Base-by-base conservation (phyloP, 352 stramenopile species). In the Chrysophaeum taylorii region DNA sequence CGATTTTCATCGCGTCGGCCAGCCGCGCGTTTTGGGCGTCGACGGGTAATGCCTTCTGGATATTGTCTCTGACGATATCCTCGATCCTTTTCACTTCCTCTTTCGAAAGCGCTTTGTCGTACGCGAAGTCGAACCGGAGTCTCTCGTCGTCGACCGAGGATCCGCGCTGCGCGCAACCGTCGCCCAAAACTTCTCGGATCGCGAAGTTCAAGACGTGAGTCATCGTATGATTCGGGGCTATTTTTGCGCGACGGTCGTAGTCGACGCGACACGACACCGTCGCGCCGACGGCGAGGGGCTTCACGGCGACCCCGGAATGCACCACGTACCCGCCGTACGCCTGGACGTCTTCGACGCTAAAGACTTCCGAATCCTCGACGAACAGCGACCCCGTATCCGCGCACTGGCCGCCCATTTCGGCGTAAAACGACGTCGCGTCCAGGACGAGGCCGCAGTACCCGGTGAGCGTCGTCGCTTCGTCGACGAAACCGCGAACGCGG, bases 201-300 rank as follows among this genome's bases (percentile, higher is more conserved):
- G 92, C 93, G 73, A 88, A 96, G 82, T 98, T 98, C 60, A 98
- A 85, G 66, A 97, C 88, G 84, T 97, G 92, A 25, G 93, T 98
- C 92, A 98, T 97, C 43, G 92, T 98, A 81, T 98, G 93, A 78
- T 98, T 98, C n/a, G 92, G 88, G 43, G 91, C 90, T 70, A 98
- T 90, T 64, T 91, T 90, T 72, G 78, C 79, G 75, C 93, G 89
- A 41, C 92, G 90, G 33, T 80, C 81, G 73, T 97, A 97, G 81
- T 98, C 91, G 23, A 98, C 93, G 64, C 85, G 75, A 68, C 84
- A 90, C 39, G 86, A 83, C 35, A 95, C 86, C 0, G 76, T 67
- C 72, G 94, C 86, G 64, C 89, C 89, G 54, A 96, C 86, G 68
- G 72, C 73, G 14, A 92, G 38, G 43, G 70, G 78, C 35, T 79